Evolutionary conservation across 306 rosid species (phyloP).

Genomic region (Lablab purpureus): DNA sequence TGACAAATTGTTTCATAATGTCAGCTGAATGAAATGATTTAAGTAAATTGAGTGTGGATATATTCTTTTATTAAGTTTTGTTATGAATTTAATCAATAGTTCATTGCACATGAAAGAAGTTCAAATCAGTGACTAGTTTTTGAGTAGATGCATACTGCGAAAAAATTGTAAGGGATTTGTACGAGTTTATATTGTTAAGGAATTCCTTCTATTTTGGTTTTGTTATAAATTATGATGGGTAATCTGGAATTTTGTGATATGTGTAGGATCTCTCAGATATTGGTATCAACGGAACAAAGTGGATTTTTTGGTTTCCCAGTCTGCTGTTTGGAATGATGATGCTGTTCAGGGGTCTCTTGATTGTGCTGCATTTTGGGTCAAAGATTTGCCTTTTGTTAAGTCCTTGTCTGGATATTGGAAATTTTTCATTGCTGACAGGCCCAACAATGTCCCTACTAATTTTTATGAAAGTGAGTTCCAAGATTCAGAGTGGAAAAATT

Average conservation of each 20-base stretch:
- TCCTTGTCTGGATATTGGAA: conserved; percentile 94
- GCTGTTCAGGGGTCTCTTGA: conserved; percentile 82
- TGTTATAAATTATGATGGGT: not conserved
- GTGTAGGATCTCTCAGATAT: conserved; percentile 81
- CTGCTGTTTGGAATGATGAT: conserved; percentile 91
- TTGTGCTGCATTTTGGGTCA: conserved; percentile 82
- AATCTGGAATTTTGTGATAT: conserved; percentile 42
- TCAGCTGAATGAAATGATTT: not conserved
- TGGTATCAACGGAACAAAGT: conserved; percentile 90
- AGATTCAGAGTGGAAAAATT: conserved; percentile 75
- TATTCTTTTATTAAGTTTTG: not conserved
- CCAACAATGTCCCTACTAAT: conserved; percentile 67
- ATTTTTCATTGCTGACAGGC: conserved; percentile 77
- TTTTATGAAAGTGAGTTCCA: conserved; percentile 65
- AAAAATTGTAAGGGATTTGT: not conserved
- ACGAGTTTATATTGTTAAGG: not conserved
- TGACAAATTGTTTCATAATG: not conserved
- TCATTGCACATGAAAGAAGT: conserved; percentile 18
- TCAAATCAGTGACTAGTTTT: conserved; percentile 29
- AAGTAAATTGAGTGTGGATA: not conserved
- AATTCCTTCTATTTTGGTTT: not conserved
- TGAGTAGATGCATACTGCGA: not conserved
- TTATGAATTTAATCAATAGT: conserved; percentile 1
- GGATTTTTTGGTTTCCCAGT: conserved; percentile 66
- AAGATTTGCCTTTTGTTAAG: conserved; percentile 78